A percentile compares a stretch with the other conserved stretches of the same genome.
Conservation (phyloP, 2,329 filamentous ascomycete species). For the Cadophora malorum region DNA sequence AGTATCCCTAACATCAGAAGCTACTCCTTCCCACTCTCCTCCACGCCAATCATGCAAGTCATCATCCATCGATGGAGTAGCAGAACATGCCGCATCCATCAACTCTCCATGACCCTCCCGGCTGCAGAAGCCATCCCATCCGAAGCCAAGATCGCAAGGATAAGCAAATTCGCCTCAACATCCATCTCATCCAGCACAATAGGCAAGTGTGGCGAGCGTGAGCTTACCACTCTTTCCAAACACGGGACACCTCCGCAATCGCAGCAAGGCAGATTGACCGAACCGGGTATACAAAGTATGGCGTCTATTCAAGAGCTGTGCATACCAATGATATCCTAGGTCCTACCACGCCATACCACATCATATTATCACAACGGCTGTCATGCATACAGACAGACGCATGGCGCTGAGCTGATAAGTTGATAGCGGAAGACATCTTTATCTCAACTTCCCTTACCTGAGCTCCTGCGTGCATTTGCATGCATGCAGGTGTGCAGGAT, state of each 20-base stretch:
- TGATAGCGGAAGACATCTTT: neutral
- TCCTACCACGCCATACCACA: neutral
- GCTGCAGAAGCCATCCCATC: neutral
- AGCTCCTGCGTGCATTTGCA: neutral
- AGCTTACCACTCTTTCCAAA: neutral
- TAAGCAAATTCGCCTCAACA: slow-evolving; percentile 8
- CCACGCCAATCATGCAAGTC: slow-evolving; percentile 4
- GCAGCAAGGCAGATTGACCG: neutral
- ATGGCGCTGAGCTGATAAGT: neutral
- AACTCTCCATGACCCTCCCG: neutral
- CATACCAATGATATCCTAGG: neutral
- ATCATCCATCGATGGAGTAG: neutral
- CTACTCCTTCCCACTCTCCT: neutral
- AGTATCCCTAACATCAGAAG: neutral
- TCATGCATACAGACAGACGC: slow-evolving; percentile 1
- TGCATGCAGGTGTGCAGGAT: neutral
- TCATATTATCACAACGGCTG: neutral
- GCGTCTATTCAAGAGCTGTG: neutral
- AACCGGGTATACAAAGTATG: neutral
- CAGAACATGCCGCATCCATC: neutral
- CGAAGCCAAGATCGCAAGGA: neutral
- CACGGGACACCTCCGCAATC: slow-evolving; percentile 4
- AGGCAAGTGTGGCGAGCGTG: slow-evolving; percentile 7
- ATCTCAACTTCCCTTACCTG: neutral
- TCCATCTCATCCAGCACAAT: neutral